Percentiles rank a stretch among this genome's conserved stretches.
Evolutionary conservation across 805 yeast species (phyloP).

Genomic region (Teunomyces pallodes): DNA sequence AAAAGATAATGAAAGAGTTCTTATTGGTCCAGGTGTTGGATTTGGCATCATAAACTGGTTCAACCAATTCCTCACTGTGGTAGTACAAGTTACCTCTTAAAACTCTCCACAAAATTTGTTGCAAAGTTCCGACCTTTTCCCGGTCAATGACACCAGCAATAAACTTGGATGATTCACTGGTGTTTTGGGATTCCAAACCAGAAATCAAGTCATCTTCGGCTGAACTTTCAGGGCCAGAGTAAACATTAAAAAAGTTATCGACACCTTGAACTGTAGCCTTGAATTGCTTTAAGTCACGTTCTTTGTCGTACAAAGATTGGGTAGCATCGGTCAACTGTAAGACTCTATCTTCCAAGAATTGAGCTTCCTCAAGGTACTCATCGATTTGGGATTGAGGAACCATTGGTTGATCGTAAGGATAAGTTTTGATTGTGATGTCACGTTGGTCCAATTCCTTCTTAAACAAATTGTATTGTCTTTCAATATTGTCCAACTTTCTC

Average conservation of each 20-base stretch:
- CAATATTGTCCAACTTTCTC: slow-evolving; percentile 78
- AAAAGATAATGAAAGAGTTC: slow-evolving; percentile 81
- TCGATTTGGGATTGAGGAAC: slow-evolving; percentile 64
- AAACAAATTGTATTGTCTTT: slow-evolving; percentile 63
- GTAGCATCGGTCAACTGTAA: slow-evolving; percentile 67
- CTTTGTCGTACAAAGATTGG: slow-evolving; percentile 58
- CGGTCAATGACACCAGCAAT: slow-evolving; percentile 83
- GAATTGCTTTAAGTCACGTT: slow-evolving; percentile 67
- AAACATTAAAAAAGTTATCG: slow-evolving; percentile 28
- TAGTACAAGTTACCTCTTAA: slow-evolving; percentile 88
- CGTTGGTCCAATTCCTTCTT: slow-evolving; percentile 50
- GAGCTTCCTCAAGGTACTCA: slow-evolving; percentile 60
- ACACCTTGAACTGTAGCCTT: slow-evolving; percentile 48
- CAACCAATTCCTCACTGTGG: slow-evolving; percentile 68
- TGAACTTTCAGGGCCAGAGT: slow-evolving; percentile 18
- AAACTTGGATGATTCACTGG: slow-evolving; percentile 33
- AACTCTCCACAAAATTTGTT: slow-evolving; percentile 87
- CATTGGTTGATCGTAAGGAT: slow-evolving; percentile 31
- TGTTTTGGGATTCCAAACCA: slow-evolving; percentile 33
- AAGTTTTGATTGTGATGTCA: slow-evolving; percentile 36
- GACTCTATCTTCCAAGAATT: slow-evolving; percentile 70
- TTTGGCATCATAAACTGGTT: slow-evolving; percentile 62
- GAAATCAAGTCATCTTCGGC: slow-evolving; percentile 35
- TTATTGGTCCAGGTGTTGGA: slow-evolving; percentile 60
- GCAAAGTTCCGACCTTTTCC: slow-evolving; percentile 64